phyloP scores from a whole-genome alignment of 2,329 filamentous ascomycete genomes.

The Camptophora hylomeconis region DNA sequence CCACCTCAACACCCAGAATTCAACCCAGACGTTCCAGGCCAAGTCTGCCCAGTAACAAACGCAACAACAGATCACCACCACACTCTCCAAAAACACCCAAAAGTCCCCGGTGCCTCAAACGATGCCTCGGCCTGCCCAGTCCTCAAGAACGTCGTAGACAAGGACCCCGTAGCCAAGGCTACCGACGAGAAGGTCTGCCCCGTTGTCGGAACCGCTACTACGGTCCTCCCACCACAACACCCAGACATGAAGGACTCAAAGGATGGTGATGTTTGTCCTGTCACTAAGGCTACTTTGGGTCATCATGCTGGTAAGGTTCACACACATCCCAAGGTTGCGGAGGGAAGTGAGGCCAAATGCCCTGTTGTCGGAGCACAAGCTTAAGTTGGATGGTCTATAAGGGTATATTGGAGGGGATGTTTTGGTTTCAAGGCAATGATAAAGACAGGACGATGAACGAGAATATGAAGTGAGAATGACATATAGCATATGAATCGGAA shows the following conservation, averaged over 20 bases:
- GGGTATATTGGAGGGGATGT: too few species aligned
- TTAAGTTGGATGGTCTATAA: too few species aligned
- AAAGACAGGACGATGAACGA: too few species aligned
- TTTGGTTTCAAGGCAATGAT: too few species aligned
- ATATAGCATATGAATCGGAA: too few species aligned
- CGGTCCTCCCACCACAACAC: conserved; percentile 15
- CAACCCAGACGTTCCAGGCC: conserved; percentile 13
- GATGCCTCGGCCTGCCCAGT: conserved; percentile 15
- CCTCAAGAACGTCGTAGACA: conserved; percentile 15
- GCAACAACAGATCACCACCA: conserved; percentile 17
- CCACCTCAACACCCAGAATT: conserved; percentile 15
- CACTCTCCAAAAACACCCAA: conserved; percentile 15
- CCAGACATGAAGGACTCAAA: conserved; percentile 12
- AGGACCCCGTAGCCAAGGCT: conserved; percentile 11
- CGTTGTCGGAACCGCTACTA: conserved; percentile 15
- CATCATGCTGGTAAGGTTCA: conserved; percentile 15
- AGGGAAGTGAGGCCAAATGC: too few species aligned
- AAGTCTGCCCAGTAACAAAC: conserved; percentile 15
- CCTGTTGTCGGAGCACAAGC: too few species aligned
- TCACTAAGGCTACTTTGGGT: conserved; percentile 14
- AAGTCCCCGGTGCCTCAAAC: conserved; percentile 9
- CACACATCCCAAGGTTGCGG: conserved; percentile 10
- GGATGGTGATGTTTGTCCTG: conserved; percentile 14
- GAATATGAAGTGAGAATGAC: too few species aligned
- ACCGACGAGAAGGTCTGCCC: conserved; percentile 18